Conservation (phyloP, 345 rosid genomes). For the Lepidium africanum region DNA sequence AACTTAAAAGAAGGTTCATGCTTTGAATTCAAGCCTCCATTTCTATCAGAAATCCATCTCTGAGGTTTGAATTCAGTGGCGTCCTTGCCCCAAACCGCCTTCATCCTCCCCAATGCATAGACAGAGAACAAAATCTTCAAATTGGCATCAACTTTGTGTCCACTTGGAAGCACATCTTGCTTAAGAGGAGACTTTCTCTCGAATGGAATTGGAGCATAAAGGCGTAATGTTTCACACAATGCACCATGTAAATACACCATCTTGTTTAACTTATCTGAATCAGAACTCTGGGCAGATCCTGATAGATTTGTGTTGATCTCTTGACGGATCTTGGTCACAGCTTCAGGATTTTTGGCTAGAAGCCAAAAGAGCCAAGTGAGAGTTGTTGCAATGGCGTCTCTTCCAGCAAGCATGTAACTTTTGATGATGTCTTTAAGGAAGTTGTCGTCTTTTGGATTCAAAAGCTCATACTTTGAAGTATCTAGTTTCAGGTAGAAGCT, state of each 20-base stretch:
- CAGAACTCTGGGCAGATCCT: conserved; percentile 2
- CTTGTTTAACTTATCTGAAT: conserved; percentile 15
- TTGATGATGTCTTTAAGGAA: conserved; percentile 42
- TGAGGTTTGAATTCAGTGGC: conserved; percentile 29
- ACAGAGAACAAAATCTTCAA: conserved; percentile 20
- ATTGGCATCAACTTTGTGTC: conserved; percentile 20
- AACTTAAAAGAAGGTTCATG: conserved; percentile 27
- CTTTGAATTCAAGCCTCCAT: conserved; percentile 5
- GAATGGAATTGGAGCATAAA: conserved; percentile 30
- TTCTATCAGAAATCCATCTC: conserved; percentile 20
- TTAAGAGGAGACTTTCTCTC: conserved; percentile 14
- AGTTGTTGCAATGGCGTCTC: conserved; percentile 31
- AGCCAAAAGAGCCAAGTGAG: conserved; percentile 51
- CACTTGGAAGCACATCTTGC: conserved; percentile 35
- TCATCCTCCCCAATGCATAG: conserved; percentile 34
- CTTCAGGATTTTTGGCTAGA: conserved; percentile 33
- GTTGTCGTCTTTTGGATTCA: conserved; percentile 23
- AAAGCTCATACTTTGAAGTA: conserved; percentile 3
- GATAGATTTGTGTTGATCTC: conserved; percentile 3
- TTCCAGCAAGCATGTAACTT: conserved; percentile 43
- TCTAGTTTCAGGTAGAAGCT: conserved; percentile 20
- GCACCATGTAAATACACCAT: conserved; percentile 36
- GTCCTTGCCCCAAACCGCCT: conserved; percentile 25
- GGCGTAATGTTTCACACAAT: conserved; percentile 30
- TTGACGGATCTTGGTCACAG: conserved; percentile 27